Evolutionary conservation across 257 asterid species (phyloP).

Genomic region (Salvia splendens): DNA sequence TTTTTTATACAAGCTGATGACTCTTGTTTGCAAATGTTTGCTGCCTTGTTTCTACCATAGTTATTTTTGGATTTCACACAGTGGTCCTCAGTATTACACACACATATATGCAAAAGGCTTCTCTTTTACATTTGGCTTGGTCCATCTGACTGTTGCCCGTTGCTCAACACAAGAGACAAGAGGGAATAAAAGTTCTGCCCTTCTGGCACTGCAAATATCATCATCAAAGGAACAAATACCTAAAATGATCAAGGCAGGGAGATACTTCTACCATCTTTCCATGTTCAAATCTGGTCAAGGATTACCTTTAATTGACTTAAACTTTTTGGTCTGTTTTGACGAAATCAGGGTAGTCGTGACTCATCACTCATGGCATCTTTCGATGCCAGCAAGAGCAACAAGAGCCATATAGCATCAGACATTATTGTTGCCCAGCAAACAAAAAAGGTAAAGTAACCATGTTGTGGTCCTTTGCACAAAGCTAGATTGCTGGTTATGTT

Average conservation of each 20-base stretch:
- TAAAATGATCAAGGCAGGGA: conserved; percentile 26
- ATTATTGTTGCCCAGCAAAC: not conserved
- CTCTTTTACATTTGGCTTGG: conserved; percentile 29
- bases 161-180: conserved; percentile 20
- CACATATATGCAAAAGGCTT: conserved; percentile 12
- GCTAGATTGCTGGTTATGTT: conserved; percentile 29
- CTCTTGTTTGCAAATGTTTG: conserved; percentile 18
- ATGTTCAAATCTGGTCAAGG: conserved; percentile 27
- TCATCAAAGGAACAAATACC: conserved; percentile 34
- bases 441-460: conserved; percentile 26
- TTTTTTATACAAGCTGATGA: conserved; percentile 5
- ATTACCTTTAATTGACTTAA: conserved; percentile 24
- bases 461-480: conserved; percentile 37
- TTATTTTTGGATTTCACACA: conserved; percentile 4
- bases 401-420: conserved; percentile 21
- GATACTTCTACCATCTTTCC: conserved; percentile 17
- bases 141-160: conserved; percentile 24
- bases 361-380: conserved; percentile 26
- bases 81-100: conserved; percentile 25
- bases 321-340: conserved; percentile 14
- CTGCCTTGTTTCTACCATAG: conserved; percentile 29
- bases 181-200: conserved; percentile 24
- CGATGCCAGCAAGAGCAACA: conserved; percentile 34
- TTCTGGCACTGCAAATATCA: conserved; percentile 15
- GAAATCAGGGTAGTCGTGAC: conserved; percentile 22